Base-by-base conservation (phyloP, 2,329 filamentous ascomycete genomes). In the Verticillium zaregamsianum region DNA sequence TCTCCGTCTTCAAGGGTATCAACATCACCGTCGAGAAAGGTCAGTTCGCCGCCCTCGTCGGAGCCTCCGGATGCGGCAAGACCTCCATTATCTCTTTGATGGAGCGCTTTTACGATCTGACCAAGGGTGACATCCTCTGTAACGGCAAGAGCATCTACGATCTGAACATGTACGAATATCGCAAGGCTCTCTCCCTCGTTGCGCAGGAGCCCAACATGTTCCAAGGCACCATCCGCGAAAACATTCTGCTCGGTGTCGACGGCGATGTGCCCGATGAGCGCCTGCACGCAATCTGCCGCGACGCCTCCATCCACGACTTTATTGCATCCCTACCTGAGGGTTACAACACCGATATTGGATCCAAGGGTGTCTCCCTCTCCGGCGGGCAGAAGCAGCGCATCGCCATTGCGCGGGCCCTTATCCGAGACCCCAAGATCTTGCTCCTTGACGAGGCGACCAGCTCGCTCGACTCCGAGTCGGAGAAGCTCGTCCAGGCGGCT, bases 131-230 rank as follows among this genome's bases (percentile, higher is more conserved):
- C 5, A 87, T 95, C 60, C 77, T 87, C 0, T 84, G 86, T 70
- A 87, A 91, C 70, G 85, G 81, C 5, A 77, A 79, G 58, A 81
- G 89, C 67, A 85, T 93, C 54, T 72, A 77, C 1, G 71, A 79
- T 1, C 71, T 92, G 59, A 84, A 88, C 61, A 79, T 89, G 0
- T 80, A 80, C 63, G 75, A 81, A 20, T 92, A 92, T 70, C 84
- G 90, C 49, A 80, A 81, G 61, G 76, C 85, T 39, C 79, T 93
- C 14, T 88, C 89, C 1, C 81, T 93, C 0, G 90, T 93, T 0
- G 86, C 89, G 3, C 90, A 93, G 72, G 90, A 93, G 70, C 83
- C 90, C 9, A 88, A 87, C 0, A 80, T 93, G 0, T 92, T 91
- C 69, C 86, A 88, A 71, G 87, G 86, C 65, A 75, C 71, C 60